phyloP scores from a whole-genome alignment of 352 stramenopile genomes.

The Phytophthora brassicae region DNA sequence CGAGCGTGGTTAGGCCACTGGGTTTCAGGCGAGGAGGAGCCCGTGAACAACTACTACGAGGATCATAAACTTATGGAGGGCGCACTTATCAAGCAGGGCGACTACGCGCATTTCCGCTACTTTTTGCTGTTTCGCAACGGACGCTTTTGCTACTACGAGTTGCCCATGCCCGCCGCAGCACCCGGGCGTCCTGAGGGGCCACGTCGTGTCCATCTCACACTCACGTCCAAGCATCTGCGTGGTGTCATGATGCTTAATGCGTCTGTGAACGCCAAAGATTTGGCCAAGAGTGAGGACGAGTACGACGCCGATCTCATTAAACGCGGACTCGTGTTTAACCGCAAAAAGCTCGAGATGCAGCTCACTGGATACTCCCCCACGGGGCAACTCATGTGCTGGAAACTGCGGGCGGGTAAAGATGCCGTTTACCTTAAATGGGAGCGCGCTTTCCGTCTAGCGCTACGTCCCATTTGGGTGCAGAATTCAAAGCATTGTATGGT shows the following conservation, averaged over 20 bases:
- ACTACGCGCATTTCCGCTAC: constrained; percentile 88
- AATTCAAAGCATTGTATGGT: constrained; percentile 77
- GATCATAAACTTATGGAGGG: constrained; percentile 87
- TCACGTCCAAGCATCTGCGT: constrained; percentile 75
- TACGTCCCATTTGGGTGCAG: constrained; percentile 80
- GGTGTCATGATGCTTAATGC: constrained; percentile 86
- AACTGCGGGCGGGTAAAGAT: constrained; percentile 71
- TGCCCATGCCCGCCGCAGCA: constrained; percentile 58
- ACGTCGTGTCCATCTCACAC: constrained; percentile 64
- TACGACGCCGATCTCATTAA: constrained; percentile 70
- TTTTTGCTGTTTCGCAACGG: constrained; percentile 84
- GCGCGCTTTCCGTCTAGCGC: constrained; percentile 70
- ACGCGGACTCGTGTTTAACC: constrained; percentile 76
- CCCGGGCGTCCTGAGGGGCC: constrained; percentile 23
- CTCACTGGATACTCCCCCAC: constrained; percentile 78
- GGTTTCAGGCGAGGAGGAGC: constrained; percentile 57
- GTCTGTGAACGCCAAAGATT: constrained; percentile 68
- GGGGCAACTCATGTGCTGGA: constrained; percentile 79
- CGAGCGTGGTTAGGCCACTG: constrained; percentile 59
- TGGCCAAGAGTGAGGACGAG: constrained; percentile 68
- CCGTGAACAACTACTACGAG: constrained; percentile 80
- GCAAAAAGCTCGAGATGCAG: constrained; percentile 82
- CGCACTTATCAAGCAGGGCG: constrained; percentile 82
- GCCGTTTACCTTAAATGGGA: constrained; percentile 81
- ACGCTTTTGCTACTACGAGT: constrained; percentile 87